These are phyloP conservation scores for Pichia insulana DNA, from an alignment of 805 yeast genomes.

Conservation along the genomic window DNA sequence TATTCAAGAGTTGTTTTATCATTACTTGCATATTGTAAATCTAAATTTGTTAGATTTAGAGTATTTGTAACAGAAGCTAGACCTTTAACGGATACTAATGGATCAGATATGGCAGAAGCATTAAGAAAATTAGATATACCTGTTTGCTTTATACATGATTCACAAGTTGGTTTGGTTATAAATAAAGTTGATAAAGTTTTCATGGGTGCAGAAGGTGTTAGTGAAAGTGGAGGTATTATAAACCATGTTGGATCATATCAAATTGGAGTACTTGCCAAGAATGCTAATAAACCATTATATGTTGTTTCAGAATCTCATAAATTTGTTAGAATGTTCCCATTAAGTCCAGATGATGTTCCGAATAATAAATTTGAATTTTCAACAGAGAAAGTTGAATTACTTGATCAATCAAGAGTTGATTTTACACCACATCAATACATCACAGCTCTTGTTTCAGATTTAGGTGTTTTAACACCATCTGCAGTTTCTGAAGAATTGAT, in stretches of 20 bases:
- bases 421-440: constrained; percentile 94
- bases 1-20: constrained; percentile 83
- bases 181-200: constrained; percentile 88
- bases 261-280: constrained; percentile 84
- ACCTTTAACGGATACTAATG: constrained; percentile 65
- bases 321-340: constrained; percentile 91
- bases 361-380: constrained; percentile 34
- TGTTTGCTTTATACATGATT: constrained; percentile 78
- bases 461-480: constrained; percentile 94
- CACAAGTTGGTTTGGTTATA: constrained; percentile 87
- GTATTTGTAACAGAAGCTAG: constrained; percentile 91
- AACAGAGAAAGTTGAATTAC: constrained; percentile 25
- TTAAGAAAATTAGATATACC: constrained; percentile 73
- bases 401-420: constrained; percentile 58
- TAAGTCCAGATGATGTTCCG: constrained; percentile 88
- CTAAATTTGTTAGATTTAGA: constrained; percentile 72
- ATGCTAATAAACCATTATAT: constrained; percentile 85
- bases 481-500: constrained; percentile 98
- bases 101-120: constrained; percentile 63
- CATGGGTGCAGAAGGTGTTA: constrained; percentile 98
- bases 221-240: constrained; percentile 96
- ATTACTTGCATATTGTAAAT: constrained; percentile 65
- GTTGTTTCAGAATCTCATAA: constrained; percentile 94
- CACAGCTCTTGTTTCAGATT: constrained; percentile 91
- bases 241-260: constrained; percentile 94